phyloP scores from a whole-genome alignment of 148 eudicot species.

The Camellia japonica region DNA sequence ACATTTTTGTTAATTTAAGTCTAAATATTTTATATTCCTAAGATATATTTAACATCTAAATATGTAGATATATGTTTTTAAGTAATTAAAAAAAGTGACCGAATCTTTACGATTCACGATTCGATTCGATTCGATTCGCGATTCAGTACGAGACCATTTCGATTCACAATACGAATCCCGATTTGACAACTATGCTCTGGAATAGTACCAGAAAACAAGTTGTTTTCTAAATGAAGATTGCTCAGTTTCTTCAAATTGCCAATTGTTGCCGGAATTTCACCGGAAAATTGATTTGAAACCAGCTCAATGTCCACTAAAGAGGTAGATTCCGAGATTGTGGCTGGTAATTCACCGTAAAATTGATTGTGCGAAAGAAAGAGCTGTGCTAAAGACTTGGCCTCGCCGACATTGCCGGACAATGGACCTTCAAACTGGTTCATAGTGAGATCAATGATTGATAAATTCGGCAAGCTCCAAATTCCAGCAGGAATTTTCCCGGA shows the following conservation, averaged over 20 bases:
- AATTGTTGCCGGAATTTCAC: constrained; percentile 25
- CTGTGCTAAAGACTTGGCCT: constrained; percentile 38
- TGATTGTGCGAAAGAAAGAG: constrained; percentile 26
- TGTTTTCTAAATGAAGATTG: constrained; percentile 25
- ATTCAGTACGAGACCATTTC: too few species aligned
- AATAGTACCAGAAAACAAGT: constrained; percentile 28
- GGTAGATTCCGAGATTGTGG: constrained; percentile 22
- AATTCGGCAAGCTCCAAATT: constrained; percentile 38
- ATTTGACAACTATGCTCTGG: too few species aligned
- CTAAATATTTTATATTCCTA: too few species aligned
- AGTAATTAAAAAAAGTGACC: too few species aligned
- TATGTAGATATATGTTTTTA: too few species aligned
- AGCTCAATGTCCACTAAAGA: constrained; percentile 31
- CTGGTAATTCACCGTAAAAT: constrained; percentile 34
- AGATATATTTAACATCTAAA: too few species aligned
- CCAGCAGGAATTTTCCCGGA: constrained; percentile 35
- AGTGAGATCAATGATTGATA: constrained; percentile 29
- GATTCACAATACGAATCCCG: too few species aligned
- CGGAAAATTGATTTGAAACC: constrained; percentile 26
- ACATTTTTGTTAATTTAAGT: too few species aligned
- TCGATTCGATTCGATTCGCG: too few species aligned
- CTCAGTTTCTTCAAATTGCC: constrained; percentile 28
- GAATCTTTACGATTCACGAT: too few species aligned
- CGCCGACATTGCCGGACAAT: constrained; percentile 18
- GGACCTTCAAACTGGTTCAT: constrained; percentile 34